Evolutionary conservation across 345 rosid species (phyloP), one percentile per base, ranked within the genome.

Genomic region (Salix purpurea): DNA sequence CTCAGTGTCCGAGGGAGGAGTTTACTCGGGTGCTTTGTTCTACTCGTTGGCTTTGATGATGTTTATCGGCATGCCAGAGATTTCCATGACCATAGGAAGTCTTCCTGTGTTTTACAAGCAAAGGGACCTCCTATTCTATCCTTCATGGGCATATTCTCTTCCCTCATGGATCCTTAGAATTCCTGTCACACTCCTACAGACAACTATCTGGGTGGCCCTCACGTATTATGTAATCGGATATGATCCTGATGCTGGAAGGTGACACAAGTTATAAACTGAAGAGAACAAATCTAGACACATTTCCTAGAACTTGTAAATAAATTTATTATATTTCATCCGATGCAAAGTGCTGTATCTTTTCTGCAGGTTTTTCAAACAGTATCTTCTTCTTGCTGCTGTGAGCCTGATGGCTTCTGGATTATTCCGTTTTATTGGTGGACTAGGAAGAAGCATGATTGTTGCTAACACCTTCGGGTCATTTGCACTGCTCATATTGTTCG

Each of bases 21-120:
- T 91, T 42, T 92, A 81, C 73, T 50, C 72, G 6, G 97, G 98
- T 21, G 91, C 95, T 65, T 78, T 87, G 79, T 92, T 94, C 89
- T 91, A 85, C 74, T 13, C 85, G n/a, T 67, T 88, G 46, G 40
- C 74, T 71, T 77, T 80, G 79, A 70, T 87, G 70, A 85, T 88
- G 97, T 91, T 92, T 74, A 94, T 86, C 75, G 90, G 98, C n/a
- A 82, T 91, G 87, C 54, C 95, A 1, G 97, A 94, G 82, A 75
- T 94, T 39, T 87, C 94, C 72, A 87, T 94, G 94, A 89, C 97
- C 44, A 87, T 94, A 70, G 87, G 83, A 65, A 92, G 87, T 79
- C 98, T 94, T 85, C 94, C 95, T 7, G 89, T 92, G 69, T 94
- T 94, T 69, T 94, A 87, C 89, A 94, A 92, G 82, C 96, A 92